These are phyloP conservation scores for Fusarium pseudocircinatum DNA, from an alignment of 2,329 filamentous ascomycete species.

Conservation along the genomic window DNA sequence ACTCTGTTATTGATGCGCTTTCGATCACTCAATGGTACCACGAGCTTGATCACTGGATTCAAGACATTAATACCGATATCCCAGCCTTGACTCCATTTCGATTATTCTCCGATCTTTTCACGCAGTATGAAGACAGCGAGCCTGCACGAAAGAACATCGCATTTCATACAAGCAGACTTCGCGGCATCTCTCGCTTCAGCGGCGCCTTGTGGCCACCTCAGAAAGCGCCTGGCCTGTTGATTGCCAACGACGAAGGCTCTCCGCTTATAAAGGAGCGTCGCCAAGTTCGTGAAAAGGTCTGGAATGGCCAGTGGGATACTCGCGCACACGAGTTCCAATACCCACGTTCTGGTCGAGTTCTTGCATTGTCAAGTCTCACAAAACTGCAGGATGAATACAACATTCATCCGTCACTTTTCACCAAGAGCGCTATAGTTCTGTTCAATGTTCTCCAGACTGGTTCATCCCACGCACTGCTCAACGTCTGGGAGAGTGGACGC, in stretches of 20 bases:
- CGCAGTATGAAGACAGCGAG: conserved; percentile 43
- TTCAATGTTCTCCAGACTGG: conserved; percentile 50
- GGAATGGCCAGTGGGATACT: conserved; percentile 45
- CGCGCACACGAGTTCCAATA: conserved; percentile 40
- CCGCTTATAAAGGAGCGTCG: conserved; percentile 29
- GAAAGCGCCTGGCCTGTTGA: conserved; percentile 48
- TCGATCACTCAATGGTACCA: conserved; percentile 47
- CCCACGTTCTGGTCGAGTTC: conserved; percentile 45
- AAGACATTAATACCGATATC: conserved; percentile 21
- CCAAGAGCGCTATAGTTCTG: conserved; percentile 46
- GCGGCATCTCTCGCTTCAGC: conserved; percentile 48
- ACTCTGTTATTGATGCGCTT: conserved; percentile 50
- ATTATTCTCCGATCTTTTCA: conserved; percentile 47
- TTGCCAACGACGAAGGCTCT: conserved; percentile 44
- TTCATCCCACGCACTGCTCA: conserved; percentile 47
- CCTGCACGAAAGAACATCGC: conserved; percentile 42
- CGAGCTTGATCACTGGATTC: conserved; percentile 47
- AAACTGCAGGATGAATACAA: conserved; percentile 32
- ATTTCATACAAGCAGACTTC: conserved; percentile 46
- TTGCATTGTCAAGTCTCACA: conserved; percentile 41
- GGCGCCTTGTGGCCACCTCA: conserved; percentile 48
- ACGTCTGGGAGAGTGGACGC: conserved; percentile 47
- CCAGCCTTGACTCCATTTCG: conserved; percentile 43
- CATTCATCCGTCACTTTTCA: conserved; percentile 44
- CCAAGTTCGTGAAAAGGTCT: conserved; percentile 38